Conservation (phyloP, 73 alveolate genomes). For the Effrenium voratum region DNA sequence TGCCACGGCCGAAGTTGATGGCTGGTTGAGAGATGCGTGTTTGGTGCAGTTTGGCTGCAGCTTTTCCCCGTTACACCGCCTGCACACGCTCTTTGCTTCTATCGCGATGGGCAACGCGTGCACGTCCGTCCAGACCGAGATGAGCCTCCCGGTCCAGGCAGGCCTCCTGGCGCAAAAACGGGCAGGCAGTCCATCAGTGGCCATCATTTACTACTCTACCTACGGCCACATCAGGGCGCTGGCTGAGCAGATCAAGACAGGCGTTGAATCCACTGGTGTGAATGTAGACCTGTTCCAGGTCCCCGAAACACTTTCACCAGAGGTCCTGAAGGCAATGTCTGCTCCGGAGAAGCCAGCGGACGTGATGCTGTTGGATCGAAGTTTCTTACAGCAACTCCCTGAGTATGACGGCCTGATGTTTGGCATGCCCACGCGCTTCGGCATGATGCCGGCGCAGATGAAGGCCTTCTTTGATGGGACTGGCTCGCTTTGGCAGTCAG, state of each 20-base stretch:
- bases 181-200: slow-evolving; percentile 47
- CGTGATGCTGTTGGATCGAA: slow-evolving; percentile 35
- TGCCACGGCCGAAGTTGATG: too few relatives aligned
- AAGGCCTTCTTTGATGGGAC: slow-evolving; percentile 58
- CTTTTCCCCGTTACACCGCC: too few relatives aligned
- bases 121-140: too few relatives aligned
- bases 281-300: slow-evolving; percentile 58
- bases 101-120: too few relatives aligned
- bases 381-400: slow-evolving; percentile 30
- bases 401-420: slow-evolving; percentile 69
- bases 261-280: slow-evolving; percentile 41
- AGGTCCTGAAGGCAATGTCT: slow-evolving; percentile 1
- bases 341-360: slow-evolving; percentile 48
- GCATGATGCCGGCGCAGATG: slow-evolving; percentile 72
- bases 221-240: slow-evolving; percentile 57
- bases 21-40: too few relatives aligned
- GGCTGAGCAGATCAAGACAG: slow-evolving; percentile 50
- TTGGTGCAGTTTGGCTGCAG: too few relatives aligned
- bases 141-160: too few relatives aligned
- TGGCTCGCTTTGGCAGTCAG: slow-evolving; percentile 55
- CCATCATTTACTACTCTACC: slow-evolving; percentile 78
- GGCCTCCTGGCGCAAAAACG: slow-evolving; percentile 36
- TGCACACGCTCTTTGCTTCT: too few relatives aligned
- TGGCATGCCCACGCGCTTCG: slow-evolving; percentile 83
- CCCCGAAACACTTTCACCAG: slow-evolving; percentile 10